Evolutionary conservation across 805 yeast species (phyloP).

Genomic region (Yamadazyma endophytica): DNA sequence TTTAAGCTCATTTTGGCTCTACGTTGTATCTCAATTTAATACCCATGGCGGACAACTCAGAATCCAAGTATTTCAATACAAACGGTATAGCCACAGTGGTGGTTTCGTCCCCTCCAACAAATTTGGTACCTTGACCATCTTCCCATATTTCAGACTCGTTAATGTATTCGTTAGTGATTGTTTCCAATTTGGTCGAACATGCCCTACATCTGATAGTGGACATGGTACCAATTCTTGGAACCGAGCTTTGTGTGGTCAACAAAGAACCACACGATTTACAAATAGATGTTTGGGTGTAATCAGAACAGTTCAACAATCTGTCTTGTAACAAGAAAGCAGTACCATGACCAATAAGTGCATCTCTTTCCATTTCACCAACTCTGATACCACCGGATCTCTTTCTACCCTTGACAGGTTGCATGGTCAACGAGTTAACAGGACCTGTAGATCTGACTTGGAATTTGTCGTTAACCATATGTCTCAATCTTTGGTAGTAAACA

Average conservation of each 20-base stretch:
- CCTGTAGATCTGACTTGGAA: constrained; percentile 99
- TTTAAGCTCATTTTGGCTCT: constrained; percentile 41
- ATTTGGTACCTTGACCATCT: constrained; percentile 91
- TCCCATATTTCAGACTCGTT: constrained; percentile 87
- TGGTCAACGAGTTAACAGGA: constrained; percentile 92
- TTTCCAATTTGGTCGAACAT: constrained; percentile 73
- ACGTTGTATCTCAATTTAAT: constrained; percentile 88
- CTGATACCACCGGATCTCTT: constrained; percentile 99
- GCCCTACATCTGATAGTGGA: constrained; percentile 84
- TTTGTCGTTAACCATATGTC: constrained; percentile 99
- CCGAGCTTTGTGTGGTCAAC: constrained; percentile 83
- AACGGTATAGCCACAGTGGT: constrained; percentile 96
- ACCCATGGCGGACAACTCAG: constrained; percentile 97
- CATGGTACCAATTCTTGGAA: constrained; percentile 82
- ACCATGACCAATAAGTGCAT: constrained; percentile 98
- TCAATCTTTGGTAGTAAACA: constrained; percentile 94
- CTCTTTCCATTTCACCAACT: constrained; percentile 99
- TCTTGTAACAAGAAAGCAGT: constrained; percentile 93
- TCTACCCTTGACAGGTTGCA: constrained; percentile 99
- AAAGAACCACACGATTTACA: constrained; percentile 94
- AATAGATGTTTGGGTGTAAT: constrained; percentile 85
- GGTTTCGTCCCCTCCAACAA: constrained; percentile 89
- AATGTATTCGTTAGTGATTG: constrained; percentile 45
- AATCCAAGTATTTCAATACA: constrained; percentile 90
- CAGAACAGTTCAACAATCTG: constrained; percentile 90